Evolutionary conservation across 345 rosid genomes (phyloP), one percentile per base, ranked within the genome.

Genomic region (Hibiscus mutabilis): DNA sequence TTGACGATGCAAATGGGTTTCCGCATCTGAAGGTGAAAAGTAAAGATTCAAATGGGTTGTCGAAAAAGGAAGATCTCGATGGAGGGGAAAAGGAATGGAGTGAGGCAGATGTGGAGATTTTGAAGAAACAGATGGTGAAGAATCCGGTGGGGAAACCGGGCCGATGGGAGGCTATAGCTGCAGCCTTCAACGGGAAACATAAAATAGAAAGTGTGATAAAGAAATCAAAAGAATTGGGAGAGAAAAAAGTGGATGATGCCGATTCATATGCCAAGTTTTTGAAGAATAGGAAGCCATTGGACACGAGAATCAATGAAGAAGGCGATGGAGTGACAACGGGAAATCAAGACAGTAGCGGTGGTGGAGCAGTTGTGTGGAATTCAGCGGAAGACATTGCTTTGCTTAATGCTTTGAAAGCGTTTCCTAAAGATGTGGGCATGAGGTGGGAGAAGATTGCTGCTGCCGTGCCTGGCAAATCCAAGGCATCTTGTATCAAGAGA

Each of bases 381-480:
- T 74, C 84, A 65, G 87, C 76, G 8, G 97, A 91, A 77, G 99
- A 91, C 65, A 83, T 94, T 74, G 95, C 99, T 2, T 59, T 94
- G 88, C 86, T 91, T 11, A 94, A 91, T 87, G 97, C 97, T 6
- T 71, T 94, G 75, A 94, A 91, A 77, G 83, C 83, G 0, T 91
- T 94, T 74, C 95, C 93, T 0, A 94, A 90, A 78, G 99, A 94
- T 4, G 85, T 53, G 22, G 59, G 96, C 6, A 87, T 87, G 99
- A 86, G 97, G 73, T 91, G 99, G 99, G 99, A 94, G 79, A 94
- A 91, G 86, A 82, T 94, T 55, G 77, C 90, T 0, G 96, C 97
- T 14, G 96, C 93, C 16, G 96, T 94, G 40, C 96, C 93, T 0
- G 95, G 92, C 66, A 94, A 83, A 79, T 73, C 96, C 0, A 94